Base-by-base conservation (phyloP, 1,284 basidiomycete species). In the Boletus semigastroideus region DNA sequence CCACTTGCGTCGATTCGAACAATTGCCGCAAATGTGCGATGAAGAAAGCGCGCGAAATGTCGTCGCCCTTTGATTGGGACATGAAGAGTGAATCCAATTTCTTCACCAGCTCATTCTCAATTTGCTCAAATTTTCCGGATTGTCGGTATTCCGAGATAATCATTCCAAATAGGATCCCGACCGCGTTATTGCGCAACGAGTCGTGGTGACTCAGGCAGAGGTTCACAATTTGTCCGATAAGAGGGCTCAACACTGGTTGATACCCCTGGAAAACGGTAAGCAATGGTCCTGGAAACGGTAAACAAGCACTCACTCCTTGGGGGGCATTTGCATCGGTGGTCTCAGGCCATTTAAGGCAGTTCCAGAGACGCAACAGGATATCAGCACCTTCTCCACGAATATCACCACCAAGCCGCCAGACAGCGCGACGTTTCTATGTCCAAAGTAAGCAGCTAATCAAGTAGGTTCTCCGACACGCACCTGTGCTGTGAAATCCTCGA, bases 201-300 rank as follows among this genome's bases (percentile, higher is more conserved):
- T 98, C 95, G 64, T 98, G 95, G 62, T 95, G 92, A 54, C 94
- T 97, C 42, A 98, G 76, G 66, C 96, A 98, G 2, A 98, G 78
- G 61, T 94, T 90, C 51, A 99, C 87, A 44, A 98, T 88, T 49
- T 90, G 87, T 49, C 92, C 94, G 25, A 97, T 92, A 13, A 98
- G 81, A n/a, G 87, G 78, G 54, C 87, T 90, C 39, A 95, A 81
- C 22, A 87, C 83, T 1, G 86, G 78, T 74, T 95, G 93, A 64
- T 92, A 94, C 49, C 86, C 86, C 89, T 91, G 59, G 13, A 58
- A 45, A 56, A 57, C 28, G 37, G 47, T 59, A n/a, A 51, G 22
- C 28, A 31, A 54, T 30, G 25, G 19, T 8, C 31, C 27, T 16
- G 3, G 19, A 2, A 2, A 33, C 42, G n/a, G 12, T 10, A 12